Evolutionary conservation across 2,329 filamentous ascomycete genomes (phyloP).

Genomic region (Sporothrix protearum): DNA sequence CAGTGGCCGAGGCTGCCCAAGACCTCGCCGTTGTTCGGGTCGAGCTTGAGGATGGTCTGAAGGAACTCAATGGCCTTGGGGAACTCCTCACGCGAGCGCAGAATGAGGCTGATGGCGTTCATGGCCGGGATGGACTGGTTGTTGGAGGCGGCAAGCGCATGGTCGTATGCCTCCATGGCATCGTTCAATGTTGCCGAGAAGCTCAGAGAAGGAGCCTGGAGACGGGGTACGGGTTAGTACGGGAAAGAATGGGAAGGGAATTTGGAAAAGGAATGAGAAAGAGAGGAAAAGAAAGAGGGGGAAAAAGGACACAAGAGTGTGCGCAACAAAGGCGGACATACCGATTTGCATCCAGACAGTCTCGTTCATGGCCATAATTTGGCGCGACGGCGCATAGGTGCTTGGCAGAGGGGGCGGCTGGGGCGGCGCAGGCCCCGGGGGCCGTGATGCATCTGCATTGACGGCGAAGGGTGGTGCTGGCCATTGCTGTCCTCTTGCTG

Average conservation of each 20-base stretch:
- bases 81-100: slow-evolving; percentile 89
- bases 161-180: slow-evolving; percentile 85
- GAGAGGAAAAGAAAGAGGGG: too few species aligned
- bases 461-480: slow-evolving; percentile 79
- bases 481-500: slow-evolving; percentile 48
- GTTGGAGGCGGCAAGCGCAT: slow-evolving; percentile 75
- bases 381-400: slow-evolving; percentile 62
- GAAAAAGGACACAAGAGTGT: too few species aligned
- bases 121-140: slow-evolving; percentile 84
- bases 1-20: slow-evolving; percentile 98
- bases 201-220: slow-evolving; percentile 77
- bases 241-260: too few species aligned
- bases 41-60: slow-evolving; percentile 84
- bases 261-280: too few species aligned
- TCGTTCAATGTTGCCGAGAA: slow-evolving; percentile 86
- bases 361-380: slow-evolving; percentile 77
- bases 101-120: slow-evolving; percentile 88
- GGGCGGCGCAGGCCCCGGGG: slow-evolving; percentile 56
- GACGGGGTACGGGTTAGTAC: background rate
- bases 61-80: slow-evolving; percentile 91
- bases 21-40: slow-evolving; percentile 84
- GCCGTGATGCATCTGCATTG: slow-evolving; percentile 62
- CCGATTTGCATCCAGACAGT: slow-evolving; percentile 88
- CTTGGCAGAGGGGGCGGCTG: slow-evolving; percentile 43
- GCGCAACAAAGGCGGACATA: slow-evolving; percentile 45